phyloP scores from a whole-genome alignment of 225 moss, liverwort and hornwort species.

The Polytrichum formosum region DNA sequence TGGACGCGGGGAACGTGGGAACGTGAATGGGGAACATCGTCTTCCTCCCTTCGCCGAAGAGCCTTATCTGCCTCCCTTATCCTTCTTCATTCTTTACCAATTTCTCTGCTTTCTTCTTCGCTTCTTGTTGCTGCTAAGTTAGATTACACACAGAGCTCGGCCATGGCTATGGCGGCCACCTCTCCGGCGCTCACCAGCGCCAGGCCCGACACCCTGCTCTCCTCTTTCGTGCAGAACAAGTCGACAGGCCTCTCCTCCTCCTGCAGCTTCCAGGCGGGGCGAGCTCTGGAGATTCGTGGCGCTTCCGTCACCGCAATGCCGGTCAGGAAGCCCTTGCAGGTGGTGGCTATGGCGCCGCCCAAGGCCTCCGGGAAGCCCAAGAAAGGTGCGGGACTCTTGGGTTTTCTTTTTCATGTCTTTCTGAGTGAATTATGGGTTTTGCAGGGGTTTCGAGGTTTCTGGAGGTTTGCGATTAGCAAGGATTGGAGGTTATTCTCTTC shows the following conservation, averaged over 20 bases:
- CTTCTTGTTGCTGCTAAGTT: not conserved
- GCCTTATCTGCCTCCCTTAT: not conserved
- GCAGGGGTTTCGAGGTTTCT: not conserved
- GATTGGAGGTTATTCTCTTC: no score
- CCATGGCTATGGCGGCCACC: slow-evolving; percentile 12
- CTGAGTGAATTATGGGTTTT: no score
- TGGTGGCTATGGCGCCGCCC: slow-evolving; percentile 54
- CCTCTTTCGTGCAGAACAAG: not conserved
- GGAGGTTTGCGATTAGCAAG: slow-evolving; percentile 1
- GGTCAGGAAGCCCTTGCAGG: slow-evolving; percentile 18
- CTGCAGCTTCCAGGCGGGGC: not conserved
- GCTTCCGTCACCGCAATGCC: not conserved
- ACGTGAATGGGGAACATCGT: not conserved
- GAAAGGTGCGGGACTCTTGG: slow-evolving; percentile 17
- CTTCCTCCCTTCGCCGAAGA: not conserved
- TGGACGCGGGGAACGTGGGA: not conserved
- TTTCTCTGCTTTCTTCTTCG: not conserved
- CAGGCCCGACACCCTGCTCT: not conserved
- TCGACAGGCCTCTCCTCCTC: not conserved
- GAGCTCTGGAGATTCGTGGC: not conserved
- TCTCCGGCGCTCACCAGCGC: not conserved
- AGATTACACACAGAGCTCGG: not conserved
- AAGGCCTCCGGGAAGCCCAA: slow-evolving; percentile 39
- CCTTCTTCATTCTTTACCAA: not conserved
- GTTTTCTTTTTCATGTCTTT: not conserved